Conservation (phyloP, 768 basidiomycete genomes). For the Podaxis rugospora region DNA sequence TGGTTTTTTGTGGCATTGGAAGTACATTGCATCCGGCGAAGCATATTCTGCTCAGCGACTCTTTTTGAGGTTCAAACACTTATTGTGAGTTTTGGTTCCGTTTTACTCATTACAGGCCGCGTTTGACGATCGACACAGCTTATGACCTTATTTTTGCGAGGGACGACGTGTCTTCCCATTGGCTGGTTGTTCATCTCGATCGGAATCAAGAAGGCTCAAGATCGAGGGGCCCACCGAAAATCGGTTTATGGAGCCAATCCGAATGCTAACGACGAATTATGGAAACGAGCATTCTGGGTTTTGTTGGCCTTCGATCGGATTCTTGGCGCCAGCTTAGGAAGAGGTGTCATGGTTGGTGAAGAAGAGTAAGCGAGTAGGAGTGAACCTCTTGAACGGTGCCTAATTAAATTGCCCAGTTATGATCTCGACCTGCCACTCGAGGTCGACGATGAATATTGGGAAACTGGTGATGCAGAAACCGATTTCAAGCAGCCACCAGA, state of each 20-base stretch:
- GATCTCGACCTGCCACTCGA: slow-evolving; percentile 80
- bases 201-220: slow-evolving; percentile 62
- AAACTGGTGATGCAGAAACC: slow-evolving; percentile 37
- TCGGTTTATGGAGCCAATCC: slow-evolving; percentile 46
- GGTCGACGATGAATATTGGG: slow-evolving; percentile 83
- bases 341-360: slow-evolving; percentile 52
- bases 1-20: slow-evolving; percentile 42
- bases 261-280: slow-evolving; percentile 60
- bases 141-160: slow-evolving; percentile 50
- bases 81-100: slow-evolving; percentile 16
- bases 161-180: slow-evolving; percentile 41
- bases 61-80: slow-evolving; percentile 60
- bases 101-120: not conserved
- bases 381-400: not conserved
- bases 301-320: slow-evolving; percentile 59
- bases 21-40: slow-evolving; percentile 44
- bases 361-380: slow-evolving; percentile 51
- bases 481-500: slow-evolving; percentile 67
- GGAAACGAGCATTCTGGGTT: slow-evolving; percentile 79
- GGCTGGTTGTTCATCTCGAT: slow-evolving; percentile 52
- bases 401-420: slow-evolving; percentile 47
- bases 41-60: slow-evolving; percentile 50
- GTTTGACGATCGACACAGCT: slow-evolving; percentile 30
- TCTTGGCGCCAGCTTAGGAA: slow-evolving; percentile 47
- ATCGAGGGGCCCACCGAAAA: slow-evolving; percentile 72